Conservation (phyloP, 495 filamentous ascomycete species). For the Tuber indicum region DNA sequence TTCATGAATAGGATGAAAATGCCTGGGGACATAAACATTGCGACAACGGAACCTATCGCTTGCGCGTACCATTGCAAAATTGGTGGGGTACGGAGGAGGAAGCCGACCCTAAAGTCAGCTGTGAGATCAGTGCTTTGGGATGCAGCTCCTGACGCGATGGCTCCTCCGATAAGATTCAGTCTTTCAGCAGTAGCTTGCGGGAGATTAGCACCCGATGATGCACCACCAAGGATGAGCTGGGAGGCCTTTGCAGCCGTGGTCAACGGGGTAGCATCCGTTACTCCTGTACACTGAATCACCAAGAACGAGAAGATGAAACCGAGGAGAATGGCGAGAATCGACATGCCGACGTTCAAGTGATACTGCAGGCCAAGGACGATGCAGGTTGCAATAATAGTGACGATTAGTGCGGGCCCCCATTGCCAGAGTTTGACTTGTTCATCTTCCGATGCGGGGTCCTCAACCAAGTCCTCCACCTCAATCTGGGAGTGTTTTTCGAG, state of each 20-base stretch:
- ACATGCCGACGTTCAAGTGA: conserved; percentile 56
- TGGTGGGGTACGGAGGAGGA: conserved; percentile 57
- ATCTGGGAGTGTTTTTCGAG: conserved; percentile 54
- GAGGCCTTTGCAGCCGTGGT: conserved; percentile 62
- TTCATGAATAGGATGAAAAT: conserved; percentile 58
- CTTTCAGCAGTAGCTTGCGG: conserved; percentile 49
- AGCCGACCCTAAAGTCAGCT: conserved; percentile 58
- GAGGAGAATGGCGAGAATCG: conserved; percentile 56
- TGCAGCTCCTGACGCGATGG: conserved; percentile 54
- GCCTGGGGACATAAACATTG: conserved; percentile 57
- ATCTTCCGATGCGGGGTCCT: conserved; percentile 50
- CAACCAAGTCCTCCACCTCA: conserved; percentile 55
- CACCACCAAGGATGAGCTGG: conserved; percentile 60
- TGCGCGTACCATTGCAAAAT: conserved; percentile 61
- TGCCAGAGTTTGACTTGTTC: conserved; percentile 59
- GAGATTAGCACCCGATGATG: conserved; percentile 50
- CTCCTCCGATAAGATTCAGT: conserved; percentile 59
- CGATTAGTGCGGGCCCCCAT: conserved; percentile 53
- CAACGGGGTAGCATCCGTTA: conserved; percentile 58
- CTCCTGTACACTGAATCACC: conserved; percentile 58
- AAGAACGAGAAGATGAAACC: conserved; percentile 65
- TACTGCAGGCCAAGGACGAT: conserved; percentile 57
- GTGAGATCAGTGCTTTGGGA: conserved; percentile 53
- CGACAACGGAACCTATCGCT: conserved; percentile 54
- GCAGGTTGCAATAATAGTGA: conserved; percentile 51